Evolutionary conservation across 768 basidiomycete genomes (phyloP).

Genomic region (Russula earlei): DNA sequence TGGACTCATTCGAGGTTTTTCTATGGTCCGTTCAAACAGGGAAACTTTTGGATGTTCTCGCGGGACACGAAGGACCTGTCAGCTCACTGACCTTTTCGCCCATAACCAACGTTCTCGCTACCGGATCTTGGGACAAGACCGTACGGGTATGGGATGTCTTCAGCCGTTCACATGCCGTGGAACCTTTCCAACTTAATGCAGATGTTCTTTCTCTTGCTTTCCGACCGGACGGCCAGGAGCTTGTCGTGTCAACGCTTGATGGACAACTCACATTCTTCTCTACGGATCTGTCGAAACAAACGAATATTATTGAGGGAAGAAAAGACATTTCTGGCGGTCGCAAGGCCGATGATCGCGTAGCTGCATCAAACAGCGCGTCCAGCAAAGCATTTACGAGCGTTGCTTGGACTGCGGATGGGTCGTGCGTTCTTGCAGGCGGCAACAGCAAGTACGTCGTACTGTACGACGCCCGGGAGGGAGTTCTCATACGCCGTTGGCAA

Average conservation of each 20-base stretch:
- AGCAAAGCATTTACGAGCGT: slow-evolving; percentile 89
- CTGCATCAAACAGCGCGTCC: slow-evolving; percentile 83
- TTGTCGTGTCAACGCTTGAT: slow-evolving; percentile 84
- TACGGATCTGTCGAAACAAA: slow-evolving; percentile 73
- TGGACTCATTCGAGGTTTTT: slow-evolving; percentile 93
- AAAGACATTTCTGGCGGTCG: slow-evolving; percentile 93
- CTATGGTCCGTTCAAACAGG: slow-evolving; percentile 99
- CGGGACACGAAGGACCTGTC: slow-evolving; percentile 90
- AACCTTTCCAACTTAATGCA: slow-evolving; percentile 71
- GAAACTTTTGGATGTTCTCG: slow-evolving; percentile 84
- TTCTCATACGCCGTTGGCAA: slow-evolving; percentile 94
- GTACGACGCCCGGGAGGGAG: slow-evolving; percentile 86
- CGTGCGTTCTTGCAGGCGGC: slow-evolving; percentile 86
- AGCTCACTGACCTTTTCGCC: slow-evolving; percentile 85
- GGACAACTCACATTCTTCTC: slow-evolving; percentile 93
- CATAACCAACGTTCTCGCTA: slow-evolving; percentile 77
- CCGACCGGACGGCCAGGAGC: slow-evolving; percentile 90
- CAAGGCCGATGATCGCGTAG: slow-evolving; percentile 78
- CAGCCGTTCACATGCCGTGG: slow-evolving; percentile 75
- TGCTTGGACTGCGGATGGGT: slow-evolving; percentile 89
- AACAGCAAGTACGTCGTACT: slow-evolving; percentile 95
- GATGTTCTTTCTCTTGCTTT: slow-evolving; percentile 86
- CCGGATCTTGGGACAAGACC: slow-evolving; percentile 90
- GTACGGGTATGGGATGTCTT: slow-evolving; percentile 90
- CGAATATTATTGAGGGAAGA: slow-evolving; percentile 83